These are phyloP conservation scores for Backusella mclennaniae DNA, from an alignment of 192 early-diverging fungal species.

Conservation along the genomic window DNA sequence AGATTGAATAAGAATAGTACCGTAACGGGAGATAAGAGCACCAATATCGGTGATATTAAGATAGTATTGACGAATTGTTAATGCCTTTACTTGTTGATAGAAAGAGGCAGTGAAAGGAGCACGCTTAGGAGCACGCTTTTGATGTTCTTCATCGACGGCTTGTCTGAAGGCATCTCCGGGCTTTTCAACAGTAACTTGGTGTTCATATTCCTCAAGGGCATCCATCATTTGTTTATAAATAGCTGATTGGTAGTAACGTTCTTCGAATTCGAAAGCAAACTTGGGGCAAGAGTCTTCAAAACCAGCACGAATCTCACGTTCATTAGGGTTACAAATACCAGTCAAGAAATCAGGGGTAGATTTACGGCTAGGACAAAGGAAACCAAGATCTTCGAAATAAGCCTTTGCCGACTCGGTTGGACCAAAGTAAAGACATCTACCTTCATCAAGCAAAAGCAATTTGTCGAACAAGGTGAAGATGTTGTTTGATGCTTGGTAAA, in stretches of 20 bases:
- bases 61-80: conserved; percentile 63
- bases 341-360: conserved; percentile 74
- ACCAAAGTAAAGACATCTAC: conserved; percentile 70
- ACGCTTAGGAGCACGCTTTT: conserved; percentile 44
- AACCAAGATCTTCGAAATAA: conserved; percentile 65
- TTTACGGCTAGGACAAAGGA: conserved; percentile 61
- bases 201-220: conserved; percentile 45
- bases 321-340: conserved; percentile 61
- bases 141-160: conserved; percentile 56
- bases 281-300: conserved; percentile 54
- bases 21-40: conserved; percentile 54
- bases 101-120: conserved; percentile 69
- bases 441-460: conserved; percentile 63
- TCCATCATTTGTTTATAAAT: conserved; percentile 40
- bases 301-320: conserved; percentile 51
- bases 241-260: conserved; percentile 43
- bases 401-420: conserved; percentile 53
- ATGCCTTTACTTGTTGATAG: conserved; percentile 55
- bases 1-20: conserved; percentile 59
- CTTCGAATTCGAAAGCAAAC: conserved; percentile 64
- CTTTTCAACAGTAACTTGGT: conserved; percentile 24
- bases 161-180: conserved; percentile 37
- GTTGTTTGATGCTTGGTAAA: conserved; percentile 76
- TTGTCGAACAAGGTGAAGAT: conserved; percentile 76
- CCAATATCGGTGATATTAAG: conserved; percentile 54